Percentiles rank a stretch among this genome's conserved stretches.
These are phyloP conservation scores for Rhodotorula sp. DNA, from an alignment of 1,284 basidiomycete species.

Conservation along the genomic window DNA sequence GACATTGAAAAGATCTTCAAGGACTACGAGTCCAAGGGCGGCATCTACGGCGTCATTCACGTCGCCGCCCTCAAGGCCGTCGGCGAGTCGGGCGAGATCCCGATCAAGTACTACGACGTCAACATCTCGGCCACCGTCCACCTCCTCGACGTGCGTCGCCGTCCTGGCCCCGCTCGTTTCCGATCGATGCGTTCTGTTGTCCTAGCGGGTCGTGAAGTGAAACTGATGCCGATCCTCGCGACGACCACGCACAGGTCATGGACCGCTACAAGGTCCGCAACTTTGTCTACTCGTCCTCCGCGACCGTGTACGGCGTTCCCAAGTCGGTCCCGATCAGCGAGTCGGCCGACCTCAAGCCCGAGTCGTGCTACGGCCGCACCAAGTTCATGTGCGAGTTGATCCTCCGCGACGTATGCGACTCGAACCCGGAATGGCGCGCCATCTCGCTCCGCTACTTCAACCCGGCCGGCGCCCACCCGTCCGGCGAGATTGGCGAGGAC, in stretches of 20 bases:
- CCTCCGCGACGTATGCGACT: conserved; percentile 81
- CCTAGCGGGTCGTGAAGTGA: too few relatives aligned
- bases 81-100: conserved; percentile 93
- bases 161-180: neutral
- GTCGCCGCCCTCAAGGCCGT: conserved; percentile 98
- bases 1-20: conserved; percentile 71
- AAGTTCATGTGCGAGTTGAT: conserved; percentile 93
- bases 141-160: conserved; percentile 58
- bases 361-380: conserved; percentile 91
- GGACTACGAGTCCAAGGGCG: conserved; percentile 64
- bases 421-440: conserved; percentile 72
- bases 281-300: conserved; percentile 95
- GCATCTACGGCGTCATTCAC: conserved; percentile 97
- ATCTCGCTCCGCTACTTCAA: conserved; percentile 95
- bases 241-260: conserved; percentile 63
- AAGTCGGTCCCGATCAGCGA: conserved; percentile 92
- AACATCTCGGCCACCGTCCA: conserved; percentile 82
- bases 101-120: conserved; percentile 86
- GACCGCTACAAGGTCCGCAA: conserved; percentile 74
- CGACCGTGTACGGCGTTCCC: conserved; percentile 98
- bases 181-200: too few relatives aligned
- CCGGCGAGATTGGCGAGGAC: conserved; percentile 93
- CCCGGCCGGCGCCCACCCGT: conserved; percentile 71
- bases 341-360: conserved; percentile 78
- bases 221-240: too few relatives aligned